Evolutionary conservation across 2,329 filamentous ascomycete genomes (phyloP).

Genomic region (Claviceps arundinis): DNA sequence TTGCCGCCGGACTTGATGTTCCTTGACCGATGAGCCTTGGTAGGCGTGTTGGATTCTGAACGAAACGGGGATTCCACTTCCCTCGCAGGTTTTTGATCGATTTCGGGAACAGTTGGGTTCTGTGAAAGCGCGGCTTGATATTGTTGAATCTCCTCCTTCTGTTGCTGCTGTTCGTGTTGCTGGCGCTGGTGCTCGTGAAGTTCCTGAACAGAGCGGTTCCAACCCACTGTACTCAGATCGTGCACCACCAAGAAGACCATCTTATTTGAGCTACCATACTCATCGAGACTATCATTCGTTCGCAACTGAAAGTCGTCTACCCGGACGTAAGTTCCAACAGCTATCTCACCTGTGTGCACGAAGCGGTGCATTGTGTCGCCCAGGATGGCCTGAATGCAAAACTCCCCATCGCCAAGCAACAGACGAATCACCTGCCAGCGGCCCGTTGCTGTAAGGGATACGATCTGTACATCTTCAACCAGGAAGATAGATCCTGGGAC

Average conservation of each 20-base stretch:
- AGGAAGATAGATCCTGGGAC: constrained; percentile 35
- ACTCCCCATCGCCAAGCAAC: constrained; percentile 37
- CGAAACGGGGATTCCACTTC: not conserved
- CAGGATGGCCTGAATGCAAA: constrained; percentile 41
- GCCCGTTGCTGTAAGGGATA: constrained; percentile 20
- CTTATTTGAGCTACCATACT: constrained; percentile 3
- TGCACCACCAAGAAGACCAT: constrained; percentile 34
- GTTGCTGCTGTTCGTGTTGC: not conserved
- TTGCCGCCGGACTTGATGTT: not conserved
- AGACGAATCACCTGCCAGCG: constrained; percentile 33
- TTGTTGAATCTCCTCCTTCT: not conserved
- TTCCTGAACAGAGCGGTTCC: constrained; percentile 28
- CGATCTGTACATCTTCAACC: constrained; percentile 30
- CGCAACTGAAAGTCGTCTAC: constrained; percentile 28
- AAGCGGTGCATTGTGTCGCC: constrained; percentile 32
- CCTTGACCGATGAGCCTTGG: not conserved
- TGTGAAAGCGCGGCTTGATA: not conserved
- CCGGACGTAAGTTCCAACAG: constrained; percentile 34
- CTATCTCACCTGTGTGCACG: constrained; percentile 31
- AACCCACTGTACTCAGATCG: constrained; percentile 32
- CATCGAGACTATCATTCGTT: constrained; percentile 9
- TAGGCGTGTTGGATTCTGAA: not conserved
- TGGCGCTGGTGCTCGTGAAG: constrained; percentile 6
- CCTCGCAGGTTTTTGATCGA: not conserved
- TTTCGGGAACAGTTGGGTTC: not conserved